phyloP scores from a whole-genome alignment of 169 alveolate genomes.

The Cyclospora cayetanensis region DNA sequence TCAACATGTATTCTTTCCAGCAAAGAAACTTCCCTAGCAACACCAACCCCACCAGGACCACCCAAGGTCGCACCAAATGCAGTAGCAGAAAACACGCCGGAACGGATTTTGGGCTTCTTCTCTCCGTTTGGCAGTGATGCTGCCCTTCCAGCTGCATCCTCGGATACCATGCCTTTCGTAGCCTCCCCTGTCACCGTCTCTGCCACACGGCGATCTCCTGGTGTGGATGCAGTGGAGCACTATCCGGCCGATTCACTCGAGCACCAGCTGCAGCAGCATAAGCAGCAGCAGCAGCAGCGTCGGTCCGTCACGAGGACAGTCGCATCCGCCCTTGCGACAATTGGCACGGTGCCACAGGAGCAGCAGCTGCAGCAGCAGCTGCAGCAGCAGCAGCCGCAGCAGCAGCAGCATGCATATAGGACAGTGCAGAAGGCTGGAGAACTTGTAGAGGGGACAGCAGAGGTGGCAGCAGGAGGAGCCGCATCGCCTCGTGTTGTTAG shows the following conservation, averaged over 20 bases:
- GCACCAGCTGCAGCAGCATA: not conserved
- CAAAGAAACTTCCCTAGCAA: too few species aligned
- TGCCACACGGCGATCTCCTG: too few species aligned
- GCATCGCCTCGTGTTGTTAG: not conserved
- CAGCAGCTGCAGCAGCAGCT: not conserved
- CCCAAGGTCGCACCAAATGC: too few species aligned
- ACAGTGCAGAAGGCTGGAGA: not conserved
- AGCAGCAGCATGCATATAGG: not conserved
- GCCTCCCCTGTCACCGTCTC: too few species aligned
- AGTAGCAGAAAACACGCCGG: too few species aligned
- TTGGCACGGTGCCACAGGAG: not conserved
- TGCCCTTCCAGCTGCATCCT: not conserved
- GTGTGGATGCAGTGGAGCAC: not conserved
- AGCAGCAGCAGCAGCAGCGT: not conserved
- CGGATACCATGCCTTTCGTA: not conserved
- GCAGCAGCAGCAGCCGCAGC: constrained; percentile 34
- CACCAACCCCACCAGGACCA: too few species aligned
- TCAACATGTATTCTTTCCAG: too few species aligned
- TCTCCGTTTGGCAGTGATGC: not conserved
- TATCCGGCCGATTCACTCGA: not conserved
- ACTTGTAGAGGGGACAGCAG: not conserved
- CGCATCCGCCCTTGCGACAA: not conserved
- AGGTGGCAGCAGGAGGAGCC: not conserved
- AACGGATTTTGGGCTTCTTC: too few species aligned
- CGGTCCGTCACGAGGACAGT: not conserved